Percentiles rank a stretch among this genome's conserved stretches.
Evolutionary conservation across 1,284 basidiomycete genomes (phyloP).

Genomic region (Heterobasidion parviporum): DNA sequence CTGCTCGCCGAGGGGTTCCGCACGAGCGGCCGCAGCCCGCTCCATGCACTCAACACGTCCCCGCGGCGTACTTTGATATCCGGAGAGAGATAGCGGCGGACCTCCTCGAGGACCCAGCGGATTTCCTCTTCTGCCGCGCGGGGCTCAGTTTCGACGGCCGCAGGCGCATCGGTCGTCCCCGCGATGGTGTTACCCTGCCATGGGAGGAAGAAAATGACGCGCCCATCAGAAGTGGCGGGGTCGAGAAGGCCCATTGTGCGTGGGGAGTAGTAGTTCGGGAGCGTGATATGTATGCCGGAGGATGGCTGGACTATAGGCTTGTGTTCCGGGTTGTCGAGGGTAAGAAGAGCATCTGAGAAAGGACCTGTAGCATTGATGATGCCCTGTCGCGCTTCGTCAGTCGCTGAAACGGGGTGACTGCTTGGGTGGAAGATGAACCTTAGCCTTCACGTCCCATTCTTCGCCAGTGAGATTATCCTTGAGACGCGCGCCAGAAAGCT

Average conservation of each 20-base stretch:
- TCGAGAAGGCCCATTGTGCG: slow-evolving; percentile 94
- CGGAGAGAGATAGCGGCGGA: slow-evolving; percentile 80
- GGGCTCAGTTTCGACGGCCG: slow-evolving; percentile 73
- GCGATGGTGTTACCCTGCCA: slow-evolving; percentile 99
- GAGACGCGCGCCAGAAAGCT: slow-evolving; percentile 72
- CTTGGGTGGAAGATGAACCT: slow-evolving; percentile 33
- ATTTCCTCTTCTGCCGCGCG: slow-evolving; percentile 90
- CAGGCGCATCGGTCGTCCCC: slow-evolving; percentile 90
- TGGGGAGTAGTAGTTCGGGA: slow-evolving; percentile 96
- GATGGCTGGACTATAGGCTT: slow-evolving; percentile 89
- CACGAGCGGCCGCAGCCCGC: slow-evolving; percentile 85
- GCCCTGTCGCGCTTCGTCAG: slow-evolving; percentile 37
- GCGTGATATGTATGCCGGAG: slow-evolving; percentile 92
- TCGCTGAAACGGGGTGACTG: neutral
- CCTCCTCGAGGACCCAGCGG: slow-evolving; percentile 93
- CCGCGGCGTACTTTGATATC: slow-evolving; percentile 93
- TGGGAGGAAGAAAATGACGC: slow-evolving; percentile 98
- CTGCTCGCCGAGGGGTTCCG: slow-evolving; percentile 73
- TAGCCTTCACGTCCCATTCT: slow-evolving; percentile 78
- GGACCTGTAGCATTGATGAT: slow-evolving; percentile 97
- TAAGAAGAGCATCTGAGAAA: slow-evolving; percentile 83
- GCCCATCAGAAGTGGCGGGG: slow-evolving; percentile 91
- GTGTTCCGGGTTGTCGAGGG: slow-evolving; percentile 78
- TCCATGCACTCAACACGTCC: slow-evolving; percentile 97
- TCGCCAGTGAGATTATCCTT: slow-evolving; percentile 82